Evolutionary conservation across 2,329 filamentous ascomycete species (phyloP).

Genomic region (Phialophora chinensis): DNA sequence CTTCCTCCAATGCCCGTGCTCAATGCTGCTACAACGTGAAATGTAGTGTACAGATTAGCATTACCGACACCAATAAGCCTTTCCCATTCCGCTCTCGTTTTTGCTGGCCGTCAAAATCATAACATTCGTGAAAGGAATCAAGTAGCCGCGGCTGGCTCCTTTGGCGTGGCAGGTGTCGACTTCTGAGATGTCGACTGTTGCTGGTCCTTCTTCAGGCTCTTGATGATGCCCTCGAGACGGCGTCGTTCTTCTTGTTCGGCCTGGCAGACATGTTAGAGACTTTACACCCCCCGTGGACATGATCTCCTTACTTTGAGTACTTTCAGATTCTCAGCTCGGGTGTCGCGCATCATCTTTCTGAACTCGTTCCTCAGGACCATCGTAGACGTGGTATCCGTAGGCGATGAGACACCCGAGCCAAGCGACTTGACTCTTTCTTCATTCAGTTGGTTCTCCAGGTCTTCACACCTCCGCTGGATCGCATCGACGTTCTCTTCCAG

Average conservation of each 20-base stretch:
- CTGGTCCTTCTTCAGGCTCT: conserved; percentile 55
- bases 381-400: conserved; percentile 66
- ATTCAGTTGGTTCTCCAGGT: conserved; percentile 66
- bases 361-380: conserved; percentile 75
- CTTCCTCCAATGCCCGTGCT: conserved; percentile 11
- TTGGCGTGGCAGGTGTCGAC: conserved; percentile 5
- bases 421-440: conserved; percentile 72
- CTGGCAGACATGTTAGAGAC: conserved; percentile 49
- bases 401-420: conserved; percentile 56
- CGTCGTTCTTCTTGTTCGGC: conserved; percentile 74
- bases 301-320: conserved; percentile 63
- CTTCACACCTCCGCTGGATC: conserved; percentile 68
- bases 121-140: conserved; percentile 22
- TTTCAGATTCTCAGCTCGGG: conserved; percentile 69
- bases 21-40: conserved; percentile 18
- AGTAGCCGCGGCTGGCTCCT: conserved; percentile 9
- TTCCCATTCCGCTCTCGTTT: neutral
- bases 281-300: conserved; percentile 3
- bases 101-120: conserved; percentile 14
- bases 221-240: conserved; percentile 68
- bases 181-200: conserved; percentile 28
- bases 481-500: conserved; percentile 69
- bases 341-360: conserved; percentile 80
- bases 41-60: conserved; percentile 21
- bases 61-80: neutral